Evolutionary conservation across 306 rosid species (phyloP).

Genomic region (Styphnolobium japonicum): DNA sequence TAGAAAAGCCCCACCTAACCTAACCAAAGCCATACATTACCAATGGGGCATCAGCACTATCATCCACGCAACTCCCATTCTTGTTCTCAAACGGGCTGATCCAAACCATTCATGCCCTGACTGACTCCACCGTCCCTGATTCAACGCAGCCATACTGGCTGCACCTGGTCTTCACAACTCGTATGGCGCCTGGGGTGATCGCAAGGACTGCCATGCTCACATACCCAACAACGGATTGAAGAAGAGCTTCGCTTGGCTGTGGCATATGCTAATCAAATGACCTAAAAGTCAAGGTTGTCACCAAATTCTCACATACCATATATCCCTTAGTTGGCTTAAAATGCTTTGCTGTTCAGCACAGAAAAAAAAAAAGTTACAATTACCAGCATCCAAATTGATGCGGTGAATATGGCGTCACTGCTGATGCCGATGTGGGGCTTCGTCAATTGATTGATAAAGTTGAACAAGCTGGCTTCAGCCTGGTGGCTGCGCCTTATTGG

Average conservation of each 20-base stretch:
- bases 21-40: neutral
- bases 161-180: conserved; percentile 44
- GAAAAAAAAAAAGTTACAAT: conserved; percentile 29
- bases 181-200: conserved; percentile 43
- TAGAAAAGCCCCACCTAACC: neutral
- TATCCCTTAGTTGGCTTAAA: conserved; percentile 48
- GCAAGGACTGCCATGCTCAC: conserved; percentile 31
- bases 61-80: neutral
- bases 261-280: conserved; percentile 33
- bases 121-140: conserved; percentile 30
- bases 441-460: conserved; percentile 34
- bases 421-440: conserved; percentile 34
- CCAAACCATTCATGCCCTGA: conserved; percentile 13
- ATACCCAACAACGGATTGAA: conserved; percentile 41
- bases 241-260: conserved; percentile 34
- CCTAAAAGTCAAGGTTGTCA: conserved; percentile 57
- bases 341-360: conserved; percentile 18
- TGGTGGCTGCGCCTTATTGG: conserved; percentile 45
- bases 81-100: neutral
- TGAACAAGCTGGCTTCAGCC: conserved; percentile 32
- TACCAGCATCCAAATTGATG: conserved; percentile 24
- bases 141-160: conserved; percentile 30
- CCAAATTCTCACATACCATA: conserved; percentile 67
- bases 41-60: neutral
- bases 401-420: neutral